Conservation (phyloP, 768 basidiomycete genomes). For the Gloeostereum incarnatum region DNA sequence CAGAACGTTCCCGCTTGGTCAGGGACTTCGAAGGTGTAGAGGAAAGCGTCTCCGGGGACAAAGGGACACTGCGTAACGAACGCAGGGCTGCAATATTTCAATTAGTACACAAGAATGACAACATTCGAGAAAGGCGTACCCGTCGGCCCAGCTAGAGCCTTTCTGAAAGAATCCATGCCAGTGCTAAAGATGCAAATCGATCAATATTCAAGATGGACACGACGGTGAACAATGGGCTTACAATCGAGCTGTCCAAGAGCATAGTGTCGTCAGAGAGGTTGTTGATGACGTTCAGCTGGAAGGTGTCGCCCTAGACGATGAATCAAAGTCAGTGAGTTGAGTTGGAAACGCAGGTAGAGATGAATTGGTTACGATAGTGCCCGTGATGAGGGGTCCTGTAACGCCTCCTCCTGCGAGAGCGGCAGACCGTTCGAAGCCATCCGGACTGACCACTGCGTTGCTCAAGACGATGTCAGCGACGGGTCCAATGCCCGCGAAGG, state of each 20-base stretch:
- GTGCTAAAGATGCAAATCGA: constrained; percentile 13
- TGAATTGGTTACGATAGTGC: constrained; percentile 10
- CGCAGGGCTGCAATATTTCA: constrained; percentile 13
- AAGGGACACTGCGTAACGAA: constrained; percentile 39
- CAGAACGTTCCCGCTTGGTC: constrained; percentile 27
- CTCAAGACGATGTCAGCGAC: constrained; percentile 17
- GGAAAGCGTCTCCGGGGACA: constrained; percentile 23
- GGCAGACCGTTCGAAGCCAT: constrained; percentile 22
- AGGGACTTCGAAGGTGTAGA: constrained; percentile 19
- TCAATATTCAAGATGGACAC: neutral
- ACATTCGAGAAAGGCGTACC: constrained; percentile 18
- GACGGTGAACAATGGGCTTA: constrained; percentile 5
- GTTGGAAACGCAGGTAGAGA: neutral
- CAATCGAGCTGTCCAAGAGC: constrained; percentile 26
- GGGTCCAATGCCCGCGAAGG: constrained; percentile 5
- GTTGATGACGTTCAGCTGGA: constrained; percentile 28
- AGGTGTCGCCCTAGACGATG: constrained; percentile 2
- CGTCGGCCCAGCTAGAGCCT: constrained; percentile 23
- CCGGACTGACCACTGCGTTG: constrained; percentile 26
- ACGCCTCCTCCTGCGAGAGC: constrained; percentile 22
- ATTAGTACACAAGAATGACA: constrained; percentile 14
- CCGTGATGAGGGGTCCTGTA: constrained; percentile 35
- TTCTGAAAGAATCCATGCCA: constrained; percentile 43
- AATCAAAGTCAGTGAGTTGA: too few species aligned
- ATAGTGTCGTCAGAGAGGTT: constrained; percentile 28